phyloP scores from a whole-genome alignment of 1,284 basidiomycete genomes.

The Leccinum holopus region DNA sequence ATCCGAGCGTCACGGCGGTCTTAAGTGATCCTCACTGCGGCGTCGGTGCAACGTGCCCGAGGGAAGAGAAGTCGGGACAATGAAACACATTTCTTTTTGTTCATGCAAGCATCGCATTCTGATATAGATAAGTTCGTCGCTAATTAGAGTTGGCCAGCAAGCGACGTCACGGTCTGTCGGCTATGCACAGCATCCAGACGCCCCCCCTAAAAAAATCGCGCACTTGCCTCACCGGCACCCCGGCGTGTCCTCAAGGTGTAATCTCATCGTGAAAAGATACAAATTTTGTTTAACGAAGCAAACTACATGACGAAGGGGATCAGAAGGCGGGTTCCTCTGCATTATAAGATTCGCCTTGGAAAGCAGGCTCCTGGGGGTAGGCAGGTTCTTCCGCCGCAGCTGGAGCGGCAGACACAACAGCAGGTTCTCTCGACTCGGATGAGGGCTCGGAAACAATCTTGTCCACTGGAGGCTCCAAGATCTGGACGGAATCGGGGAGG shows the following conservation, averaged over 20 bases:
- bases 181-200: not conserved
- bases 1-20: not conserved
- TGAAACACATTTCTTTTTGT: not conserved
- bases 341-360: conserved; percentile 34
- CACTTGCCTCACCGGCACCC: not conserved
- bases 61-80: not conserved
- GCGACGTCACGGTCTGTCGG: too few relatives aligned
- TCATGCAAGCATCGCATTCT: not conserved
- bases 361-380: conserved; percentile 41
- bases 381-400: conserved; percentile 53
- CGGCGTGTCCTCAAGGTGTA: not conserved
- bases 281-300: conserved; percentile 16
- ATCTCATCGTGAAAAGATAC: conserved; percentile 12
- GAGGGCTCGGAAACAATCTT: conserved; percentile 78
- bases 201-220: not conserved
- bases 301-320: conserved; percentile 26
- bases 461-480: conserved; percentile 82
- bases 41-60: not conserved
- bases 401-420: conserved; percentile 49
- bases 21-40: conserved; percentile 4
- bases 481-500: conserved; percentile 93
- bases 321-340: conserved; percentile 52
- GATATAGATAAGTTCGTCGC: not conserved
- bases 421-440: conserved; percentile 76
- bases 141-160: not conserved